phyloP scores from a whole-genome alignment of 73 alveolate species.

The Symbiodinium pilosum region DNA sequence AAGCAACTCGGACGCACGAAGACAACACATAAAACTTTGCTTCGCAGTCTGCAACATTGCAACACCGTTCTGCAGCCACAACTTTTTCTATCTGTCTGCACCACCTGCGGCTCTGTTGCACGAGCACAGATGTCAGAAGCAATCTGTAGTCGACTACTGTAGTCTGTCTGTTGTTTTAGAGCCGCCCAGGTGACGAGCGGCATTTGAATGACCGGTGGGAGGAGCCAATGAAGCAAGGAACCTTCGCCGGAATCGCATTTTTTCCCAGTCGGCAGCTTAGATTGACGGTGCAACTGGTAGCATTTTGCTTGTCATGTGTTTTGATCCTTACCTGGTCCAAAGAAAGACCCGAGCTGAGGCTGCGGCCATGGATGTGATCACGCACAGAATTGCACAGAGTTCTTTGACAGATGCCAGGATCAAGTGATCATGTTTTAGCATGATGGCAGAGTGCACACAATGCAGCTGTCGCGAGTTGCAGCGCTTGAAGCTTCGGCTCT shows the following conservation, averaged over 20 bases:
- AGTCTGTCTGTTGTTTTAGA: too few species aligned
- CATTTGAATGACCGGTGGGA: constrained; percentile 1
- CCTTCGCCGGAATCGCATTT: background rate
- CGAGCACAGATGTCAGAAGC: too few species aligned
- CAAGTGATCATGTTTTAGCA: constrained; percentile 12
- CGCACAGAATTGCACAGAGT: background rate
- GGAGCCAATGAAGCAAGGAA: background rate
- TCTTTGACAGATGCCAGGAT: constrained; percentile 5
- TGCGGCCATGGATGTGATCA: constrained; percentile 6
- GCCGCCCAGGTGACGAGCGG: background rate
- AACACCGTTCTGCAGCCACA: too few species aligned
- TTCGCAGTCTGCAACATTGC: too few species aligned
- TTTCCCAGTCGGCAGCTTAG: background rate
- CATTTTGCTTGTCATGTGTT: too few species aligned
- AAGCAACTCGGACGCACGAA: background rate
- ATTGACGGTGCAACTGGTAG: too few species aligned
- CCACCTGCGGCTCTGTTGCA: too few species aligned
- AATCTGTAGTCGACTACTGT: too few species aligned
- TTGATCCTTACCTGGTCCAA: background rate
- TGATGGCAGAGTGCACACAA: background rate
- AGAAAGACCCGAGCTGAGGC: background rate
- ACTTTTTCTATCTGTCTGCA: too few species aligned
- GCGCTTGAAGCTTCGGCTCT: constrained; percentile 7
- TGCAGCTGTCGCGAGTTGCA: background rate
- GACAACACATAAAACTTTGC: background rate